phyloP scores from a whole-genome alignment of 2,329 filamentous ascomycete genomes.

The Cladophialophora exuberans region DNA sequence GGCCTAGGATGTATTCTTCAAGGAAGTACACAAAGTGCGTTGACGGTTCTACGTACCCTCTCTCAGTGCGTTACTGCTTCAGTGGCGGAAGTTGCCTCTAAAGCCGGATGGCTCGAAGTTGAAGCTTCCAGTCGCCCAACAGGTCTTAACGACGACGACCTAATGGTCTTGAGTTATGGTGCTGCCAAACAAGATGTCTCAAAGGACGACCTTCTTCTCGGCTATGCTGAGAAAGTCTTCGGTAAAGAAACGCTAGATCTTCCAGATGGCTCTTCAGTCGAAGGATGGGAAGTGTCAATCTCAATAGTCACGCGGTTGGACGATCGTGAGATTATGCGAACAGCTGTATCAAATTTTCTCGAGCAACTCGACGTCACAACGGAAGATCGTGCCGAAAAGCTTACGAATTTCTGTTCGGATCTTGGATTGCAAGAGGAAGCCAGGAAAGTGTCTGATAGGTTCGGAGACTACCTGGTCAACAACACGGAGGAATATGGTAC shows the following conservation, averaged over 20 bases:
- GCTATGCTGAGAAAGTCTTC: slow-evolving; percentile 71
- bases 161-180: slow-evolving; percentile 77
- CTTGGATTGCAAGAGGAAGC: slow-evolving; percentile 79
- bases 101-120: slow-evolving; percentile 76
- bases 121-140: slow-evolving; percentile 36
- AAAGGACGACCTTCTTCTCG: slow-evolving; percentile 77
- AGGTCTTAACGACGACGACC: slow-evolving; percentile 80
- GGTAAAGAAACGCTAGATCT: slow-evolving; percentile 39
- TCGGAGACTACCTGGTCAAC: slow-evolving; percentile 75
- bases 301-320: slow-evolving; percentile 82
- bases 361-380: slow-evolving; percentile 73
- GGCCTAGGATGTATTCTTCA: slow-evolving; percentile 81
- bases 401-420: slow-evolving; percentile 76
- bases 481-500: slow-evolving; percentile 79
- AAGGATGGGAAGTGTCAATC: slow-evolving; percentile 90
- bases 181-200: slow-evolving; percentile 66
- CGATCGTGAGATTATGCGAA: slow-evolving; percentile 69
- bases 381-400: slow-evolving; percentile 74
- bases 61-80: slow-evolving; percentile 78
- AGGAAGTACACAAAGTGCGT: slow-evolving; percentile 74
- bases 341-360: slow-evolving; percentile 74
- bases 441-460: slow-evolving; percentile 81
- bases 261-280: slow-evolving; percentile 48
- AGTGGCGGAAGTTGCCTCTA: slow-evolving; percentile 80
- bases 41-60: slow-evolving; percentile 76